phyloP scores from a whole-genome alignment of 768 basidiomycete genomes.

The Hemileccinum impolitum region DNA sequence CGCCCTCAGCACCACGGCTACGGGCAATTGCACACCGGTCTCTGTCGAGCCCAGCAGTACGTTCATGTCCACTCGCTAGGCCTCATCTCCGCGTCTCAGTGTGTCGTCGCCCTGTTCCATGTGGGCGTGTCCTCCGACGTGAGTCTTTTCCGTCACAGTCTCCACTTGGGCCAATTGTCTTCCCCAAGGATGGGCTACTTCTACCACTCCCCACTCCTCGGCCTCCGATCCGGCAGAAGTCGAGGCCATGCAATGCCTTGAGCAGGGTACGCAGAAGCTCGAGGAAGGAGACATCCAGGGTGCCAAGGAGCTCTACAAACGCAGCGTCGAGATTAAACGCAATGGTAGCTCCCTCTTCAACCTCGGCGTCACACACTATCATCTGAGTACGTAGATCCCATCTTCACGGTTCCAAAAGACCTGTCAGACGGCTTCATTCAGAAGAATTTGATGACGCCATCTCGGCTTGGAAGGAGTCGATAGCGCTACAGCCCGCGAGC shows the following conservation, averaged over 20 bases:
- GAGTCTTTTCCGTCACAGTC: slow-evolving; percentile 19
- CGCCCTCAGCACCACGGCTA: slow-evolving; percentile 23
- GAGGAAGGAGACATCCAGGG: slow-evolving; percentile 83
- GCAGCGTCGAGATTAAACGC: slow-evolving; percentile 77
- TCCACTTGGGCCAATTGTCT: not conserved
- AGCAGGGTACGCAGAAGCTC: slow-evolving; percentile 78
- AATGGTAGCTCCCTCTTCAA: slow-evolving; percentile 84
- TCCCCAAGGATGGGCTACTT: slow-evolving; percentile 66
- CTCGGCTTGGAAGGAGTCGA: slow-evolving; percentile 81
- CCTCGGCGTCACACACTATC: slow-evolving; percentile 85
- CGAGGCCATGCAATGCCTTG: slow-evolving; percentile 75
- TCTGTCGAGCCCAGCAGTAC: slow-evolving; percentile 23
- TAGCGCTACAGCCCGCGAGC: slow-evolving; percentile 75
- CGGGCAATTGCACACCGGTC: slow-evolving; percentile 17
- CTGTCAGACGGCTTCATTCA: slow-evolving; percentile 30
- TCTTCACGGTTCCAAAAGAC: slow-evolving; percentile 13
- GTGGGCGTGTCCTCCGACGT: slow-evolving; percentile 21
- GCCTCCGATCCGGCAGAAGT: slow-evolving; percentile 78
- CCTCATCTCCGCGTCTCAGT: slow-evolving; percentile 9
- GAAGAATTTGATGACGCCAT: slow-evolving; percentile 90
- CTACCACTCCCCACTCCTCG: slow-evolving; percentile 77
- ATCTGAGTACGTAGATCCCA: slow-evolving; percentile 60
- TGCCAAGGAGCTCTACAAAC: slow-evolving; percentile 72
- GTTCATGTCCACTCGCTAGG: slow-evolving; percentile 19
- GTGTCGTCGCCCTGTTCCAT: slow-evolving; percentile 1